Conservation (phyloP, 2,329 filamentous ascomycete species). For the Epichloe bromicola region DNA sequence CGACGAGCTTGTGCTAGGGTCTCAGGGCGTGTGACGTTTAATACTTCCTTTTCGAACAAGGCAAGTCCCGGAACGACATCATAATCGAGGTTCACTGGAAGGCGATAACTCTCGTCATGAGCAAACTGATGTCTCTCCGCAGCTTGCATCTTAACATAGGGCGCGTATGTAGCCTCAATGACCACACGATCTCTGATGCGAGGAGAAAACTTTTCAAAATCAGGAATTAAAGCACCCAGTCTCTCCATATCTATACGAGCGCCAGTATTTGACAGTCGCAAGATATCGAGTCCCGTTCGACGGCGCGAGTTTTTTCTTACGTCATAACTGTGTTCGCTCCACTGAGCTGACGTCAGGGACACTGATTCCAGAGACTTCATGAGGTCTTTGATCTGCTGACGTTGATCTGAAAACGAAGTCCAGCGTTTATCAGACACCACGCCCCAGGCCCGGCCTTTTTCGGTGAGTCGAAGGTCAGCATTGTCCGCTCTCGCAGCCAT, state of each 20-base stretch:
- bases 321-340: constrained; percentile 57
- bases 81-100: constrained; percentile 71
- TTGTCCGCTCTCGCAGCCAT: constrained; percentile 90
- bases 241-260: constrained; percentile 31
- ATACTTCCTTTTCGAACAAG: constrained; percentile 60
- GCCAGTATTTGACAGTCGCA: constrained; percentile 51
- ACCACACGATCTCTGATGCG: constrained; percentile 56
- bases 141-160: constrained; percentile 66
- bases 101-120: constrained; percentile 59
- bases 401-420: constrained; percentile 52
- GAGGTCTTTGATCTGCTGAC: constrained; percentile 54
- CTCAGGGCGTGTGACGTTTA: constrained; percentile 62
- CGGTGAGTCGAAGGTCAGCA: constrained; percentile 75
- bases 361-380: constrained; percentile 45
- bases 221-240: constrained; percentile 45
- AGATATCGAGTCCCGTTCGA: constrained; percentile 66
- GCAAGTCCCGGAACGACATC: constrained; percentile 59
- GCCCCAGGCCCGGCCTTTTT: constrained; percentile 61
- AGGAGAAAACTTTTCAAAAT: constrained; percentile 37
- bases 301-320: constrained; percentile 52
- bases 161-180: constrained; percentile 77
- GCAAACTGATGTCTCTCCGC: constrained; percentile 53
- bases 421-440: constrained; percentile 71
- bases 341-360: constrained; percentile 46
- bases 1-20: constrained; percentile 79